Evolutionary conservation across 441 rosid genomes (phyloP).

Genomic region (Corymbia calophylla): DNA sequence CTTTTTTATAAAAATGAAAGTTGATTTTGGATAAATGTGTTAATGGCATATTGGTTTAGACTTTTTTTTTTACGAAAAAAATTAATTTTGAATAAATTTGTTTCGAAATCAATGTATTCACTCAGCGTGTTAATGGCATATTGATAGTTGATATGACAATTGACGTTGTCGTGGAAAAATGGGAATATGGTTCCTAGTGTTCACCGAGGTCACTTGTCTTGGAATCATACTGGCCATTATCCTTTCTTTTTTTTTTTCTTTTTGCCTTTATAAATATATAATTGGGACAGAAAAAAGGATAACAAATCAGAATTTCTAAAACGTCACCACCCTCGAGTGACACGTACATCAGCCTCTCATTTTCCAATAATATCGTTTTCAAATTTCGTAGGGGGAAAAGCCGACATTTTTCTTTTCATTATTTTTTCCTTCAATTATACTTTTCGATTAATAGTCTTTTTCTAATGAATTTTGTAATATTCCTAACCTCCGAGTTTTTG

Average conservation of each 20-base stretch:
- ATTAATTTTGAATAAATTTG: not conserved
- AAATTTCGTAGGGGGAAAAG: not conserved
- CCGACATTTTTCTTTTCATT: not conserved
- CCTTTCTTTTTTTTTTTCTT: not conserved
- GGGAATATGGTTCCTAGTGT: not conserved
- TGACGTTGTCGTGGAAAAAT: not conserved
- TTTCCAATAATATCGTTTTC: not conserved
- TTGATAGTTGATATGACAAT: not conserved
- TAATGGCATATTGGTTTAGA: not conserved
- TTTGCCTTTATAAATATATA: not conserved
- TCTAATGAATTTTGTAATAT: too few species aligned
- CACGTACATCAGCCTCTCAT: not conserved
- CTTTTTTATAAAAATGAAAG: not conserved
- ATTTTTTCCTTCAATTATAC: fast-evolving
- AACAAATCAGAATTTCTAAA: too few species aligned
- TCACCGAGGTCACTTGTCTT: not conserved
- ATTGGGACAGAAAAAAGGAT: not conserved
- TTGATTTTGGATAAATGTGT: not conserved
- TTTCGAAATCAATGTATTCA: not conserved
- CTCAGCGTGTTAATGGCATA: too few species aligned
- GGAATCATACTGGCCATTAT: not conserved
- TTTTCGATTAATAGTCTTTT: too few species aligned
- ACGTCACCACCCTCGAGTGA: not conserved
- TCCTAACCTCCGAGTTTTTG: too few species aligned
- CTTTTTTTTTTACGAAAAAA: not conserved